These are phyloP conservation scores for Sclerotinia glacialis DNA, from an alignment of 2,329 filamentous ascomycete species.

Conservation along the genomic window DNA sequence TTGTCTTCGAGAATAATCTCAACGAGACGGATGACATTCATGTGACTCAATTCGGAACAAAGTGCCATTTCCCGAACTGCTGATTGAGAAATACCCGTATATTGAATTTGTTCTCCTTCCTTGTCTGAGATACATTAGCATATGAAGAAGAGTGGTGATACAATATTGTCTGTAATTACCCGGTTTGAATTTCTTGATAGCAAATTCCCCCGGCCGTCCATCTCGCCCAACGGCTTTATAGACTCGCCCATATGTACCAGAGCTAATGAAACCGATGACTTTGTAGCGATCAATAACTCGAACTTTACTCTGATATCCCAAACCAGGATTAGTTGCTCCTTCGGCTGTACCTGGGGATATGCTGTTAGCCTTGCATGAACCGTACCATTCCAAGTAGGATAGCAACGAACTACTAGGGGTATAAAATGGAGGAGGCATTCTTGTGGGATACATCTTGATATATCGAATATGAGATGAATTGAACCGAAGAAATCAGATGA, in stretches of 20 bases:
- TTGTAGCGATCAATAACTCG: constrained; percentile 91
- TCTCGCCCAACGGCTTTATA: constrained; percentile 87
- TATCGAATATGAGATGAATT: constrained; percentile 20
- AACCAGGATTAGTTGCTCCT: constrained; percentile 45
- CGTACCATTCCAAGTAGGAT: constrained; percentile 43
- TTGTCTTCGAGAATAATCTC: constrained; percentile 98
- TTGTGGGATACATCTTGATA: constrained; percentile 35
- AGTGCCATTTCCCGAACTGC: constrained; percentile 97
- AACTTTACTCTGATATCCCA: constrained; percentile 70
- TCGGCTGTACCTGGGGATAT: constrained; percentile 51
- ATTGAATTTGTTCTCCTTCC: constrained; percentile 90
- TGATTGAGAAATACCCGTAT: constrained; percentile 96
- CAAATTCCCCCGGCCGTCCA: constrained; percentile 77
- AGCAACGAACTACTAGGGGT: constrained; percentile 37
- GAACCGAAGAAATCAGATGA: constrained; percentile 17
- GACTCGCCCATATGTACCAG: constrained; percentile 94
- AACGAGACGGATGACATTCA: constrained; percentile 84
- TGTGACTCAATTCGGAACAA: constrained; percentile 85
- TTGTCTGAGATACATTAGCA: constrained; percentile 58
- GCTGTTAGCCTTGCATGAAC: constrained; percentile 32
- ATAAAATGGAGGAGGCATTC: constrained; percentile 31
- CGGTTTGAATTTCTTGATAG: constrained; percentile 83
- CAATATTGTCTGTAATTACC: constrained; percentile 28
- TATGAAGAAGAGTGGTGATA: background rate
- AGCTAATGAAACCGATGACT: constrained; percentile 97